Conservation (phyloP, 192 early-diverging fungal species). For the Coemansia sp. region DNA sequence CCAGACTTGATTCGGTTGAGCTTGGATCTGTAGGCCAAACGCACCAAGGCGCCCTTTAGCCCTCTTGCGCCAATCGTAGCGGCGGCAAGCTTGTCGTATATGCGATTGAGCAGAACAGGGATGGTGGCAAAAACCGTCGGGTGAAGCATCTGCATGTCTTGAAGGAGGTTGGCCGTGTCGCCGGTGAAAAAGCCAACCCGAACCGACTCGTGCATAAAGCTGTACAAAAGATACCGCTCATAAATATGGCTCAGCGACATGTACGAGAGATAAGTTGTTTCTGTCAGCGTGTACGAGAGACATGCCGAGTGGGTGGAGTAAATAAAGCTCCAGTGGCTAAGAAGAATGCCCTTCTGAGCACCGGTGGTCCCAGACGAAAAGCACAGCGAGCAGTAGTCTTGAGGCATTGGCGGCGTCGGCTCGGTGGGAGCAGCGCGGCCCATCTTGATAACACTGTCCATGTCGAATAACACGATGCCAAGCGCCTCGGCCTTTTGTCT, state of each 20-base stretch:
- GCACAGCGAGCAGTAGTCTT: constrained; percentile 63
- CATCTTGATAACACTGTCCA: constrained; percentile 64
- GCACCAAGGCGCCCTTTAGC: constrained; percentile 35
- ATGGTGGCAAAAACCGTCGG: constrained; percentile 73
- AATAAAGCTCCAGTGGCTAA: constrained; percentile 58
- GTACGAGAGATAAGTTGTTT: background rate
- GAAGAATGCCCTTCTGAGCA: constrained; percentile 62
- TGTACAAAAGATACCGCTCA: constrained; percentile 62
- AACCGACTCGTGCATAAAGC: constrained; percentile 53
- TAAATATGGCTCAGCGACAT: constrained; percentile 80
- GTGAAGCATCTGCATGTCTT: constrained; percentile 70
- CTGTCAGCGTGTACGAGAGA: too few relatives aligned
- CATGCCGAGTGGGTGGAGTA: background rate
- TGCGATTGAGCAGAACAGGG: constrained; percentile 76
- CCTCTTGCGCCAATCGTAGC: constrained; percentile 57
- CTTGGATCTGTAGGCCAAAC: constrained; percentile 56
- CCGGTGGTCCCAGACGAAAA: constrained; percentile 85
- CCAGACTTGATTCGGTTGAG: constrained; percentile 57
- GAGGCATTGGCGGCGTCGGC: constrained; percentile 54
- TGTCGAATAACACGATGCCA: constrained; percentile 71
- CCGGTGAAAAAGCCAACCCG: constrained; percentile 79
- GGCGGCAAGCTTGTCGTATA: constrained; percentile 69
- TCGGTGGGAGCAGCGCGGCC: constrained; percentile 47
- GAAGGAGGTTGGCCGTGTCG: constrained; percentile 64
- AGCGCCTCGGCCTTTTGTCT: constrained; percentile 61